Conservation (phyloP, 192 early-diverging fungal species). For the Mortierella hygrophila region DNA sequence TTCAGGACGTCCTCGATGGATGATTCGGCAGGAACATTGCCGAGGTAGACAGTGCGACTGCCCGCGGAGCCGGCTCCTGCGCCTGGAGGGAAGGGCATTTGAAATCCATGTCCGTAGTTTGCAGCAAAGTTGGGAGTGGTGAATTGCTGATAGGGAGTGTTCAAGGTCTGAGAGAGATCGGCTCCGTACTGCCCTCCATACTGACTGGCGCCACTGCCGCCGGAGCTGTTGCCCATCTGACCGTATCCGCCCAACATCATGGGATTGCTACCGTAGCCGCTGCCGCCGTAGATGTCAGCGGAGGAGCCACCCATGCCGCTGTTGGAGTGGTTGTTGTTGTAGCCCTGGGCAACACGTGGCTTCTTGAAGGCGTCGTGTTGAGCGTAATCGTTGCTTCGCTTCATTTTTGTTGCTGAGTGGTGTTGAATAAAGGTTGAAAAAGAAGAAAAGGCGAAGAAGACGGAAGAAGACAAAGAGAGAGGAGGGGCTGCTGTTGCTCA, state of each 20-base stretch:
- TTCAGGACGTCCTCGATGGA: constrained; percentile 77
- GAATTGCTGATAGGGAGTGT: constrained; percentile 46
- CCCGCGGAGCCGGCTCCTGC: constrained; percentile 36
- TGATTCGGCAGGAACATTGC: constrained; percentile 74
- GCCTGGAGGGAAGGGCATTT: constrained; percentile 39
- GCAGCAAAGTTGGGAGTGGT: constrained; percentile 33
- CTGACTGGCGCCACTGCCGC: constrained; percentile 26
- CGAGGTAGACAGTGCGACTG: constrained; percentile 84
- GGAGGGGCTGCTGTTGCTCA: too few species aligned
- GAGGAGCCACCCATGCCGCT: constrained; percentile 30
- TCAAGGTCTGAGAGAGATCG: constrained; percentile 30
- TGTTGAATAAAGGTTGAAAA: background rate
- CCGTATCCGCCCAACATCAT: constrained; percentile 60
- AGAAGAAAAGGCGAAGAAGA: background rate
- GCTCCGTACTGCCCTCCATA: constrained; percentile 40
- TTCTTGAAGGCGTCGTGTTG: constrained; percentile 70
- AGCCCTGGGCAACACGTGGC: constrained; percentile 66
- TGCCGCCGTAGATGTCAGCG: constrained; percentile 43
- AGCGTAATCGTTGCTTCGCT: constrained; percentile 72
- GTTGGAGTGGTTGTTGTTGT: constrained; percentile 31
- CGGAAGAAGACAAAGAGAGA: background rate
- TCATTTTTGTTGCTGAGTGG: constrained; percentile 54
- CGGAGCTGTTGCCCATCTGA: constrained; percentile 27
- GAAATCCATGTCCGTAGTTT: constrained; percentile 34
- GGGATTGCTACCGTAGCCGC: constrained; percentile 39